Base-by-base conservation (phyloP, 306 rosid species). In the Abrus precatorius region DNA sequence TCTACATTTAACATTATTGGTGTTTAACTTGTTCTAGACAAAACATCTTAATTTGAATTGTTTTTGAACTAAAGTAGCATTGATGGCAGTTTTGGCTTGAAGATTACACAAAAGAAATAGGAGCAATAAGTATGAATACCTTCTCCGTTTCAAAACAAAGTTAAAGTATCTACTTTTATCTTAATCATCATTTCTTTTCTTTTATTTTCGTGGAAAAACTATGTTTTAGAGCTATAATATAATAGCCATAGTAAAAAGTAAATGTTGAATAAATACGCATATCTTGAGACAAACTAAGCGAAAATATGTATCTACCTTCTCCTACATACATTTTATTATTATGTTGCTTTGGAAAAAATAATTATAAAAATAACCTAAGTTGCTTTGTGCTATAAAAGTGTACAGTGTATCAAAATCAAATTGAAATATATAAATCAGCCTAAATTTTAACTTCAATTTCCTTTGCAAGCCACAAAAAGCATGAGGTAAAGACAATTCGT, bases 11-110 rank as follows among this genome's bases (percentile, higher is more conserved):
- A 38, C 10, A 63, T 36, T 36, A 63, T 63, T 63, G 28, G n/a
- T n/a, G 69, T 38, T 64, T 38, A 64, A 64, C 11, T 64, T 38
- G 30, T 64, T 66, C 53, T 40, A 66, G 7, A 13, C 49, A 66
- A 0, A 65, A 43, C 52, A 66, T 41, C 33, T 41, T 66, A 41
- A 66, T 41, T 41, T 66, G 13, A 41, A 7, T 20, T 38, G 9
- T 20, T 13, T 38, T 30, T 6, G 32, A 64, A 64, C 10, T 20
- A 20, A 64, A 36, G 69, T 38, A 38, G 10, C 33, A 41, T 66
- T 8, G 72, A 41, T 40, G 52, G 74, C 34, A 33, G 40, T 47
- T 68, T 68, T 20, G 53, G 14, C 72, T 52, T 70, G 12, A 6
- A 50, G 62, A 52, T 50, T 70, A 49, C 60, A 12, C 20, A 20